Evolutionary conservation across 345 rosid species (phyloP), one percentile per base, ranked within the genome.

Genomic region (Nephelium lappaceum): DNA sequence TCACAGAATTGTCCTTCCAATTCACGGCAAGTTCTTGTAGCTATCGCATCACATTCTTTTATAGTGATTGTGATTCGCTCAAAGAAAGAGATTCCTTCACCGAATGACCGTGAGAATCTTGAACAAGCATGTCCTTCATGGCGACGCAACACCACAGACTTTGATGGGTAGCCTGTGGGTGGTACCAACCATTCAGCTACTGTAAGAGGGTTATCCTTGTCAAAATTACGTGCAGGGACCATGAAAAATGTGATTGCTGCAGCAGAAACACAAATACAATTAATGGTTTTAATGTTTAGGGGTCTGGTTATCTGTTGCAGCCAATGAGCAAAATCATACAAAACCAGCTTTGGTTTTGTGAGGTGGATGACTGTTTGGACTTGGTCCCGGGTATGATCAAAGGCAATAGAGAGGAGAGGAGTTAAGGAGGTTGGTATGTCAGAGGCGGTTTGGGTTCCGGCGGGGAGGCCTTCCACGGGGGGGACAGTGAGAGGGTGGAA

Each of bases 1-100:
- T 87, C 90, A 53, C 98, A 91, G 21, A 91, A 77, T 12, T 81
- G 73, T 18, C 88, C 91, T 84, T 95, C 97, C 0, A 84, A 49
- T 78, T 95, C 98, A 5, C 19, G 71, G 81, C 95, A 95, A 8
- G 98, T 92, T 66, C 98, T 89, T 25, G 92, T 81, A 0, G 94
- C 86, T 1, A 92, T 78, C 0, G 84, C 91, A 31, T 95, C 94
- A 10, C 87, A 88, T 63, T 80, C 86, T 78, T 76, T 81, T 90
- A 91, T 78, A 0, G 85, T 81, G 0, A 67, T 66, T 0, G 79
- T 83, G 67, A 85, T 70, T 74, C 91, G 83, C 0, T 90, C 91
- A 53, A 86, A 87, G 67, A 95, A 95, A 2, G 92, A 86, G 16
- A 75, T 74, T 9, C 85, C 87, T 2, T 83, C 84, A 0, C 95